phyloP scores from a whole-genome alignment of 176 grass and related monocot genomes.

The Tillandsia fasciculata region DNA sequence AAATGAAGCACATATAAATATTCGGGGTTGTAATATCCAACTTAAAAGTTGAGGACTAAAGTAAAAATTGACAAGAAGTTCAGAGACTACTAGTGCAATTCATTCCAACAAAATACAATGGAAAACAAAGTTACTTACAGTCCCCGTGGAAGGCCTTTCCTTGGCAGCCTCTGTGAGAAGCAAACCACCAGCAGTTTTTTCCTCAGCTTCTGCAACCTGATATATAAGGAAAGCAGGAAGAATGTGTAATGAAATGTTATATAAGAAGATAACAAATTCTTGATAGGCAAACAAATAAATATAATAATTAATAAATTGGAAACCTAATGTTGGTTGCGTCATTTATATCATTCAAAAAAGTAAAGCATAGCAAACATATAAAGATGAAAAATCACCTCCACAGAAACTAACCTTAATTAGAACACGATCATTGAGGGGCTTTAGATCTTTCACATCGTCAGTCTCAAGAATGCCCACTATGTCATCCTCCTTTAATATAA shows the following conservation, averaged over 20 bases:
- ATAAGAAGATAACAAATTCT: neutral
- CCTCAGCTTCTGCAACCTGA: constrained; percentile 72
- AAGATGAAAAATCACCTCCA: neutral
- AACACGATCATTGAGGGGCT: constrained; percentile 57
- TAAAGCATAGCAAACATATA: constrained; percentile 1
- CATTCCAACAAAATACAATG: neutral
- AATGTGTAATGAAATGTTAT: neutral
- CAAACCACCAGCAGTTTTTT: constrained; percentile 59
- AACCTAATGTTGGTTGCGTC: neutral
- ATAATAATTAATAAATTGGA: neutral
- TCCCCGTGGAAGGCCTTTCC: constrained; percentile 80
- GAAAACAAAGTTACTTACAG: constrained; percentile 25
- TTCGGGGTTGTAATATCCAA: too few relatives aligned
- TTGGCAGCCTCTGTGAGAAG: constrained; percentile 52
- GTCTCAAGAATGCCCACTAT: constrained; percentile 66
- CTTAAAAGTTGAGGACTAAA: too few relatives aligned
- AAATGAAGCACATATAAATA: too few relatives aligned
- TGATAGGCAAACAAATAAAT: neutral
- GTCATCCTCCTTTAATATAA: constrained; percentile 77
- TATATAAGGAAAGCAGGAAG: constrained; percentile 2
- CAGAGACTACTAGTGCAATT: neutral
- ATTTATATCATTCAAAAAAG: neutral
- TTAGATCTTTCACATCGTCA: constrained; percentile 60
- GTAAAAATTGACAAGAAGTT: neutral
- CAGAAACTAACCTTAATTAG: constrained; percentile 46